These are phyloP conservation scores for Penstemon barbatus DNA, from an alignment of 257 asterid species.

Conservation along the genomic window DNA sequence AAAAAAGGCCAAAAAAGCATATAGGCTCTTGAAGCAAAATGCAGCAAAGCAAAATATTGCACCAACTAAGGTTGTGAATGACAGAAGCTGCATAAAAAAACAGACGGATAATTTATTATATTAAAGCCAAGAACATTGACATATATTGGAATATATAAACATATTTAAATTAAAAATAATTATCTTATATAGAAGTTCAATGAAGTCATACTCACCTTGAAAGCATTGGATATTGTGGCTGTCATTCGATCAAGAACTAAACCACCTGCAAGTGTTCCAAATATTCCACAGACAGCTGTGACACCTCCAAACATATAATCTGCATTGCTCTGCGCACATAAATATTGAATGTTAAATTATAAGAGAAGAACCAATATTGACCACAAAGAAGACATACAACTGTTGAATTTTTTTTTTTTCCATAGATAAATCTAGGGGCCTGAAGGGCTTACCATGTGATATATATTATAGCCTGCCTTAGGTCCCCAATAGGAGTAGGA, in stretches of 20 bases:
- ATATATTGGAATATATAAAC: not conserved
- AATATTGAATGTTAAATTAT: conserved; percentile 2
- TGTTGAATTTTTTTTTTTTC: too few species aligned
- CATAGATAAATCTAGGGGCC: not conserved
- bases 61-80: conserved; percentile 63
- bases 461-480: conserved; percentile 91
- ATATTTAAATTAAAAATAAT: not conserved
- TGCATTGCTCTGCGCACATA: conserved; percentile 61
- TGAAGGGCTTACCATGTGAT: conserved; percentile 72
- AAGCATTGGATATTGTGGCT: conserved; percentile 82
- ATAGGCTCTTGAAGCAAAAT: conserved; percentile 74
- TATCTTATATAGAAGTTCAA: not conserved
- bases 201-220: conserved; percentile 55
- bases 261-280: conserved; percentile 91
- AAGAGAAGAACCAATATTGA: not conserved
- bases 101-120: not conserved
- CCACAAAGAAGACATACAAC: too few species aligned
- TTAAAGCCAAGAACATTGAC: not conserved
- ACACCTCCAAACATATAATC: conserved; percentile 90
- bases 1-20: conserved; percentile 60
- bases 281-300: conserved; percentile 77
- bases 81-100: conserved; percentile 64
- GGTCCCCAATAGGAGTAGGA: conserved; percentile 99
- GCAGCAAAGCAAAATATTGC: conserved; percentile 82
- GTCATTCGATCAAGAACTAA: conserved; percentile 63